A percentile compares a stretch with the other conserved stretches of the same genome.
phyloP scores from a whole-genome alignment of 2,329 filamentous ascomycete species.

The Colletotrichum tamarilloi region DNA sequence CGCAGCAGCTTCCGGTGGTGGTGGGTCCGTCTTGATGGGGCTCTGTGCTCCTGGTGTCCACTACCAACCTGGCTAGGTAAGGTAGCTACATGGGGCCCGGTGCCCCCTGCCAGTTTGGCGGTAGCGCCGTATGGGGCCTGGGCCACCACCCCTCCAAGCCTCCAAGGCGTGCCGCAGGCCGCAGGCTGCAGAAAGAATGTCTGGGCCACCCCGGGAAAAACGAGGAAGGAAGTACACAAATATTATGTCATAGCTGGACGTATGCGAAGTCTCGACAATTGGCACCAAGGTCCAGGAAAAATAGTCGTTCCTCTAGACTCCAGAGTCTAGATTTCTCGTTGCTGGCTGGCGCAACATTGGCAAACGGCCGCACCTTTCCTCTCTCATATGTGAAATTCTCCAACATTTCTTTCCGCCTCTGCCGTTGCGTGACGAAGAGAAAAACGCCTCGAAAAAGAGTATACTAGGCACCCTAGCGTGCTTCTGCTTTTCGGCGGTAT shows the following conservation, averaged over 20 bases:
- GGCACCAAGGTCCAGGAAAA: not conserved
- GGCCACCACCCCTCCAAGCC: constrained; percentile 5
- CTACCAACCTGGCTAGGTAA: no score
- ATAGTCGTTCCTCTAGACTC: not conserved
- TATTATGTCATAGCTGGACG: constrained; percentile 32
- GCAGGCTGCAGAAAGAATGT: not conserved
- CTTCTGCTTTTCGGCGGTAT: not conserved
- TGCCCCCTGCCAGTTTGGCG: not conserved
- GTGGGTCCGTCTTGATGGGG: constrained; percentile 18
- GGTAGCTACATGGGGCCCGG: not conserved
- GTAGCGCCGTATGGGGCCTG: constrained; percentile 17
- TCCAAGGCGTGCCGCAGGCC: no score
- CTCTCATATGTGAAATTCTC: constrained; percentile 13
- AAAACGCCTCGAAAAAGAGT: not conserved
- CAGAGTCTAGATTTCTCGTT: not conserved
- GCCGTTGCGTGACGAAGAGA: not conserved
- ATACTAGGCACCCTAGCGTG: not conserved
- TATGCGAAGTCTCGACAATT: not conserved
- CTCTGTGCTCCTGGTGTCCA: not conserved
- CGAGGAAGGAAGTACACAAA: not conserved
- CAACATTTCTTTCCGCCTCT: not conserved
- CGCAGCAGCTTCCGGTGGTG: constrained; percentile 30
- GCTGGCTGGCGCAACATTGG: constrained; percentile 5
- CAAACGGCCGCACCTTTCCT: not conserved
- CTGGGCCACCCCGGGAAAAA: not conserved